Evolutionary conservation across 2,329 filamentous ascomycete species (phyloP), one percentile per base, ranked within the genome.

Genomic region (Fusarium ambrosium): DNA sequence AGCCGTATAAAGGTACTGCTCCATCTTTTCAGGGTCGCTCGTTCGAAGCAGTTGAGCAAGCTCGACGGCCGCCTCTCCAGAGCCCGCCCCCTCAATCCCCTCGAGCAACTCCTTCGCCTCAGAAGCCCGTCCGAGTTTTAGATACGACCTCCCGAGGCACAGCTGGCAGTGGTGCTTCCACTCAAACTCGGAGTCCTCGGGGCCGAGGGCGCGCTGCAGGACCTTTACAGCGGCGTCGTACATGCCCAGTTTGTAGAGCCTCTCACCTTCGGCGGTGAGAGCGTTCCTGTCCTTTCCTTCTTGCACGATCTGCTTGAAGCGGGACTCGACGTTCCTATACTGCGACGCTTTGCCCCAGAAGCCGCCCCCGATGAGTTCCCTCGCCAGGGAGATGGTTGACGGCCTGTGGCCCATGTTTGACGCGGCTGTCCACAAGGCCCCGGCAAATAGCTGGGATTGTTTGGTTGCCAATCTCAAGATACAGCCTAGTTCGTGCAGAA

Each of bases 261-360:
- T 29, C 62, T 81, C 78, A 18, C 81, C 84, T 48, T 84, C 79
- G 10, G 79, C 74, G 5, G 81, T 79, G 24, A 85, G 74, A 36
- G 82, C 84, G 53, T 85, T 77, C 4, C 82, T 76, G 41, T 85
- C 78, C n/a, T 73, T 77, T 29, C 77, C 80, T 34, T 70, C 65
- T 14, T 73, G 51, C 32, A 84, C 75, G 11, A 85, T 71, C 29
- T 78, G 60, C 70, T 72, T 77, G 73, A 84, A 84, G 18, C 79
- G 80, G 2, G 69, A 60, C 61, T 83, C 80, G 4, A 76, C 60
- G 6, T 64, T 65, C 8, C 27, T 63, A 14, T 80, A 69, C n/a
- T 68, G 66, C 6, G 70, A 51, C 11, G 62, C 60, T 14, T 68
- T 60, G 18, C 75, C 75, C 68, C 79, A 82, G 11, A 59, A 48